Evolutionary conservation across 306 rosid species (phyloP).

Genomic region (Cucumis sativus): DNA sequence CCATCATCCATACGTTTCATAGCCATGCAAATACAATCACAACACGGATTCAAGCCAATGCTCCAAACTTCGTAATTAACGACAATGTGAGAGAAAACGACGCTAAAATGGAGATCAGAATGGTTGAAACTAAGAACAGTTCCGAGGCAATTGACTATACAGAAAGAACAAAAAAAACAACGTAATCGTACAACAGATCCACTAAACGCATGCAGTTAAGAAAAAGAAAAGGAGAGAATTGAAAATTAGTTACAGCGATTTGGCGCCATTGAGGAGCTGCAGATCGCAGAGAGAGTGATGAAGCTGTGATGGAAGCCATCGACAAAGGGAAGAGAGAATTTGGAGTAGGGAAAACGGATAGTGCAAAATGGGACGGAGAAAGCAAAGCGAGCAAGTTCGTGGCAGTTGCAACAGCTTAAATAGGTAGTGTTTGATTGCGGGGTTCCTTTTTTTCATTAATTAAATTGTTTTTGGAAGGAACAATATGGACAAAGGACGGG

Average conservation of each 20-base stretch:
- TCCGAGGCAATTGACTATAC: background rate
- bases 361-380: background rate
- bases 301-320: conserved; percentile 1
- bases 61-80: background rate
- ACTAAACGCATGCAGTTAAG: background rate
- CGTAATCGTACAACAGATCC: background rate
- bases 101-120: background rate
- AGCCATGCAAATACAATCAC: background rate
- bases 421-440: background rate
- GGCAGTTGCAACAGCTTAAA: background rate
- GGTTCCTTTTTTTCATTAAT: background rate
- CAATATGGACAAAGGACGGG: background rate
- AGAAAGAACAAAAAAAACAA: background rate
- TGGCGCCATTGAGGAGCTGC: background rate
- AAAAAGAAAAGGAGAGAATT: background rate
- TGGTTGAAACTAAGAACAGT: background rate
- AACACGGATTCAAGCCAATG: background rate
- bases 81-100: background rate
- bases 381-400: background rate
- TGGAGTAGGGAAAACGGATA: background rate
- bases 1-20: background rate
- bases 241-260: background rate
- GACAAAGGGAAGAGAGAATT: background rate
- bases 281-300: background rate
- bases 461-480: background rate